Percentiles rank a stretch among this genome's conserved stretches.
Evolutionary conservation across 2,329 filamentous ascomycete species (phyloP).

Genomic region (Ciborinia camelliae): DNA sequence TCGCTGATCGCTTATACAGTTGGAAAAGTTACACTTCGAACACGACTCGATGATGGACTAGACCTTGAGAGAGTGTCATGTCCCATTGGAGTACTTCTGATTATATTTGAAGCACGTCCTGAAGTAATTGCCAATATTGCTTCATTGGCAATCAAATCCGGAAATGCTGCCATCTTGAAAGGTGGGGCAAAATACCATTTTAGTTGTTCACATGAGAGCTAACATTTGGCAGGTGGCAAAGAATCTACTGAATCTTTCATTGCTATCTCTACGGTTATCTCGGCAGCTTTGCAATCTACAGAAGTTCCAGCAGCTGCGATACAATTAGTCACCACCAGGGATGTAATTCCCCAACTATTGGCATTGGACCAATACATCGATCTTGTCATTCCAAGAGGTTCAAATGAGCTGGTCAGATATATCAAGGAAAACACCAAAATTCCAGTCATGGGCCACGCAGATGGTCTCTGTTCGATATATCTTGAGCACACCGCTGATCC

Average conservation of each 20-base stretch:
- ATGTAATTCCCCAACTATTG: conserved; percentile 85
- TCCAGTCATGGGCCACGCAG: conserved; percentile 92
- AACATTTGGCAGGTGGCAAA: conserved; percentile 64
- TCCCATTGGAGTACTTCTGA: conserved; percentile 93
- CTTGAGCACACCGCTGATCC: conserved; percentile 74
- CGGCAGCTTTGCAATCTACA: conserved; percentile 67
- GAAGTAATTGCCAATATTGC: conserved; percentile 99
- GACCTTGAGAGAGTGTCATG: conserved; percentile 84
- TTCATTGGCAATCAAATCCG: conserved; percentile 91
- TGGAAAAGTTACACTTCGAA: conserved; percentile 78
- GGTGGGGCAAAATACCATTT: conserved; percentile 44
- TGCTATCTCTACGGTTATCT: conserved; percentile 83
- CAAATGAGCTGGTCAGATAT: conserved; percentile 49
- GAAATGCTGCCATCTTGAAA: conserved; percentile 95
- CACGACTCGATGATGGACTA: conserved; percentile 80
- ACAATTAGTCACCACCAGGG: conserved; percentile 89
- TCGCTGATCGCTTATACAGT: conserved; percentile 48
- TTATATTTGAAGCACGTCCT: conserved; percentile 96
- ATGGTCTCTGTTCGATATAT: conserved; percentile 87
- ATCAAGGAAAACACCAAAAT: conserved; percentile 91
- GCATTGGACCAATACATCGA: conserved; percentile 85
- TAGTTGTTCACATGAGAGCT: neutral
- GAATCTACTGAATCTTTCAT: conserved; percentile 95
- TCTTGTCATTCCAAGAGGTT: conserved; percentile 78
- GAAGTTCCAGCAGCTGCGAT: conserved; percentile 81